Evolutionary conservation across 2,329 filamentous ascomycete species (phyloP), one percentile per base, ranked within the genome.

Genomic region (Colletotrichum eremochloae): DNA sequence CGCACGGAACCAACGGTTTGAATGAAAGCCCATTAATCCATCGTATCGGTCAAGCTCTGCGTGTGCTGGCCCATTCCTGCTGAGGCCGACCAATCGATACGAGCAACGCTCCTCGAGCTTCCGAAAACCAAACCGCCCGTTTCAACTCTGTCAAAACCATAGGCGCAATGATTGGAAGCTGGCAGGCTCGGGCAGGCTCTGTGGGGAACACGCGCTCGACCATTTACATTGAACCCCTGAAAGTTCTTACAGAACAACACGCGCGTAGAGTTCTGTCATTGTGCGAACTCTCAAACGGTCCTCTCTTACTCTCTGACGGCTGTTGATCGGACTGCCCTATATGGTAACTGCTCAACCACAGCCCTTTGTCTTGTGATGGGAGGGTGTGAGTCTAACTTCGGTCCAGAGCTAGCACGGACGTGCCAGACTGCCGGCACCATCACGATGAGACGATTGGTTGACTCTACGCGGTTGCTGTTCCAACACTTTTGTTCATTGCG

Each of bases 91-190:
- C 38, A 44, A 46, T 15, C 2, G 15, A 20, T 29, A 14, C 24
- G 8, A 31, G n/a, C 38, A 20, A 20, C 24, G 14, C 14, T 44
- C 24, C 7, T 18, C 24, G 24, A 29, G 7, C 33, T 14, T 20
- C 46, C 46, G 18, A 31, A 24, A 31, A 5, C 38, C 24, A 40
- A 20, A n/a, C 31, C 24, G 5, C 46, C 65, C 60, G 69, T 72
- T 72, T 72, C 69, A 69, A 60, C n/a, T 60, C 58, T 68, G 40
- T 69, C 65, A 61, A 24, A 53, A 67, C 33, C n/a, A 18, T 31
- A 20, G 24, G 68, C 68, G 42, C 58, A 68, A 58, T n/a, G 52
- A 18, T 29, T 36, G 57, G n/a, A 58, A 18, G 46, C 63, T 38
- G 56, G 56, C 36, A 46, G 67, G 53, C 44, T 69, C 33, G 36